Conservation (phyloP, 192 early-diverging fungal genomes). For the Dissophora ornata region DNA sequence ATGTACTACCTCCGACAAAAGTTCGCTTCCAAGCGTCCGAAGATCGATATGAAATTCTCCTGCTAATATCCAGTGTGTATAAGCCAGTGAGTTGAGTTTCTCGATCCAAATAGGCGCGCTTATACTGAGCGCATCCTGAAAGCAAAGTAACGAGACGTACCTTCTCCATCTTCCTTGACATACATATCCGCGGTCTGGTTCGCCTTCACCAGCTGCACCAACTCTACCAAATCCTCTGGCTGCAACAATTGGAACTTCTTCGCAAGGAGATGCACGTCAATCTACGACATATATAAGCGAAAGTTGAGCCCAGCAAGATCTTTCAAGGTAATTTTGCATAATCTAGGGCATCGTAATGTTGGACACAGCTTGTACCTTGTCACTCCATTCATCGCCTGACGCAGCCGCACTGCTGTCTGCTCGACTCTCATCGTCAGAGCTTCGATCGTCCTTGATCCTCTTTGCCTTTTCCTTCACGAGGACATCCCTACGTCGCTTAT, state of each 20-base stretch:
- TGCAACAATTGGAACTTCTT: conserved; percentile 54
- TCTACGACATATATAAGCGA: conserved; percentile 1
- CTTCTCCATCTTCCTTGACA: conserved; percentile 56
- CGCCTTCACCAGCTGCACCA: conserved; percentile 53
- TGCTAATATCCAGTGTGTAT: background rate
- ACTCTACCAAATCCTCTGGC: conserved; percentile 46
- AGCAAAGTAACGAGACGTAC: conserved; percentile 19
- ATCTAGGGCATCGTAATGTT: too few relatives aligned
- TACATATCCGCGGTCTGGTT: conserved; percentile 57
- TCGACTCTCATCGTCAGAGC: conserved; percentile 44
- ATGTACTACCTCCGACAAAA: conserved; percentile 41
- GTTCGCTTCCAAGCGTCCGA: conserved; percentile 48
- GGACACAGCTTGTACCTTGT: conserved; percentile 17
- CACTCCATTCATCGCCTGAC: conserved; percentile 40
- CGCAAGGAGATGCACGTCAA: conserved; percentile 51
- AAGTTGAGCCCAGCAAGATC: background rate
- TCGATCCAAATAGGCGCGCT: too few relatives aligned
- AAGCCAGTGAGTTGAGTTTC: conserved; percentile 3
- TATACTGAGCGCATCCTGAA: too few relatives aligned
- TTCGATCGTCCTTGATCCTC: conserved; percentile 31
- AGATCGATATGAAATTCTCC: conserved; percentile 60
- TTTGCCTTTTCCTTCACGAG: conserved; percentile 43
- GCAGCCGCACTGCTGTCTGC: conserved; percentile 39
- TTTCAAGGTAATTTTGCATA: background rate
- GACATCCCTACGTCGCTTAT: conserved; percentile 40